Percentiles rank a stretch among this genome's conserved stretches.
Evolutionary conservation across 108 stramenopile genomes (phyloP).

Genomic region (Hondaea fermentalgiana): DNA sequence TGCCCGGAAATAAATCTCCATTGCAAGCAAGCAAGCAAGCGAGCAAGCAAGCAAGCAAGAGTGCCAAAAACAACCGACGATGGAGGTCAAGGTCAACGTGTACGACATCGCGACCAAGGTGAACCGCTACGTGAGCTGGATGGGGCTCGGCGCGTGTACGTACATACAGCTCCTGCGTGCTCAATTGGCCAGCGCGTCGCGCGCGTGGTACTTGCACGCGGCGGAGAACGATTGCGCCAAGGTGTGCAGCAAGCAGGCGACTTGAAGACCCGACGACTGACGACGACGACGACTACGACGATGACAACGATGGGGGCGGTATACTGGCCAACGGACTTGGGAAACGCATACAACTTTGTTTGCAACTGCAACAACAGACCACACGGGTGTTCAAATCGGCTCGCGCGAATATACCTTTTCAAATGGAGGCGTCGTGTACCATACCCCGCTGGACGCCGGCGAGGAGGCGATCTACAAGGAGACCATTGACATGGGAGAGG

Average conservation of each 20-base stretch:
- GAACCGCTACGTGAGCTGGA: neutral
- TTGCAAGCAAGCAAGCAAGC: too few species aligned
- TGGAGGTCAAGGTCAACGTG: conserved; percentile 18
- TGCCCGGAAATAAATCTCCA: too few species aligned
- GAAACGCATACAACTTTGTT: too few species aligned
- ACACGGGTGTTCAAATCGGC: conserved; percentile 9
- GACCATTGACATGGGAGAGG: neutral
- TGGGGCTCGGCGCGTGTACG: conserved; percentile 10
- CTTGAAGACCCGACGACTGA: too few species aligned
- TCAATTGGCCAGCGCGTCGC: too few species aligned
- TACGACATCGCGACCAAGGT: conserved; percentile 15
- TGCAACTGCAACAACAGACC: neutral
- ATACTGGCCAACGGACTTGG: too few species aligned
- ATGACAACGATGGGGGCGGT: too few species aligned
- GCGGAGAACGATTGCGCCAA: neutral
- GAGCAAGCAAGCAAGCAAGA: neutral
- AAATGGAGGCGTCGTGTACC: neutral
- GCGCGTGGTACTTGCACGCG: neutral
- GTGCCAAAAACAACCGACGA: neutral
- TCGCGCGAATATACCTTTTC: neutral
- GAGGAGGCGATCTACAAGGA: neutral
- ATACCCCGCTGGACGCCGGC: neutral
- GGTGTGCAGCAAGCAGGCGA: too few species aligned
- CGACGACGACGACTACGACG: too few species aligned
- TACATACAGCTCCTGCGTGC: too few species aligned